Base-by-base conservation (phyloP, 2,329 filamentous ascomycete genomes). In the Mycosphaerella sp. region DNA sequence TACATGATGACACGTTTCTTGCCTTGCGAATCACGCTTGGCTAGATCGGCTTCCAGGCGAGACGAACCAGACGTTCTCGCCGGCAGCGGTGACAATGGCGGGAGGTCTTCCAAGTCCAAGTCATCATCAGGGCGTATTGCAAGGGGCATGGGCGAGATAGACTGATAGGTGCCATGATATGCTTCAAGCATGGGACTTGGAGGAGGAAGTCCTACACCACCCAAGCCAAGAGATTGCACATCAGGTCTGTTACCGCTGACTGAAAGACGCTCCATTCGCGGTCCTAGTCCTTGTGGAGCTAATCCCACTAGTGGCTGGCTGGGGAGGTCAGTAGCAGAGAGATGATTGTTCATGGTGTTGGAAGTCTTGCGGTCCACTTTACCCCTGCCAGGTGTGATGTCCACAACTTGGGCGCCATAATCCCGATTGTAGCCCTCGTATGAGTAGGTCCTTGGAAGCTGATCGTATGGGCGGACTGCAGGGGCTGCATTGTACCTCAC, bases 141-240 rank as follows among this genome's bases (percentile, higher is more conserved):
- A 0, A 89, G 89, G 0, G 90, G 90, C 88, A 96, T 95, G 0
- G 91, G 90, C 0, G 90, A 95, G 62, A 94, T 87, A 52, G 87
- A 88, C 69, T 97, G 91, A 63, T 95, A 97, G 0, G 90, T 95
- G 35, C 91, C 91, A 56, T 85, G 86, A 70, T 97, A 97, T 0
- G 93, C 85, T 70, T 97, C 91, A 1, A 95, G 80, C 44, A 97
- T 75, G 0, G 91, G 93, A 56, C 89, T 95, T 1, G 81, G 81
- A 0, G 89, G 88, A 1, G 88, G 79, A 40, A 76, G 66, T 16
- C 21, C 25, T 27, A n/a, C 44, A 9, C 44, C 44, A 13, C 44
- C 44, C 8, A 41, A 21, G 30, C 45, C 45, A 9, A 70, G 66
- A 9, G 60, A 66, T 14, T 70, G 63, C 14, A 72, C 54, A 49